Conservation (phyloP, 805 yeast genomes). For the Wickerhamomyces chambardii region DNA sequence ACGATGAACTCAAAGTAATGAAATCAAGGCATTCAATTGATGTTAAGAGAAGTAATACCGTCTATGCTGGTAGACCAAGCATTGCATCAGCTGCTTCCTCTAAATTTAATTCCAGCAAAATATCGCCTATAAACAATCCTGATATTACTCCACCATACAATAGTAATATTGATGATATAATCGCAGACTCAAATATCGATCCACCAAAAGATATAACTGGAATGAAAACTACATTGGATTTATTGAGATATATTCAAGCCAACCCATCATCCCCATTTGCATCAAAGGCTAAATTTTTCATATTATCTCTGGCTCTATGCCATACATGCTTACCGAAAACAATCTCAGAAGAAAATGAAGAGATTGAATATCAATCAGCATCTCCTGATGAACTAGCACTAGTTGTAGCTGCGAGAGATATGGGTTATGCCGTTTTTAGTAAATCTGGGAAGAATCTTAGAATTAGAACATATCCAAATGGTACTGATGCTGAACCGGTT, state of each 20-base stretch:
- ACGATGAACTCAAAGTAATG: background rate
- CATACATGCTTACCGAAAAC: slow-evolving; percentile 82
- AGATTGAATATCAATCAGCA: slow-evolving; percentile 80
- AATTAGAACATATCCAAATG: slow-evolving; percentile 75
- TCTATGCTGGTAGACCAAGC: slow-evolving; percentile 47
- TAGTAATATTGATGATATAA: background rate
- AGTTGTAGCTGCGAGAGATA: slow-evolving; percentile 89
- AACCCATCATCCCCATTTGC: slow-evolving; percentile 68
- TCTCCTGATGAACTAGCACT: slow-evolving; percentile 96
- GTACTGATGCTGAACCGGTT: slow-evolving; percentile 56
- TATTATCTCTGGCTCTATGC: slow-evolving; percentile 77
- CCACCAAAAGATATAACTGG: slow-evolving; percentile 6
- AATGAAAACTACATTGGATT: slow-evolving; percentile 49
- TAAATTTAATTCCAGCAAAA: no score
- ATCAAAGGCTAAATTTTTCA: slow-evolving; percentile 66
- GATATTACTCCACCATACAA: no score
- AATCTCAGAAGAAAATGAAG: slow-evolving; percentile 24
- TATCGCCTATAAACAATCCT: no score
- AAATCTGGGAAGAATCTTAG: slow-evolving; percentile 51
- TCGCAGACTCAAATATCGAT: no score
- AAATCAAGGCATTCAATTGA: slow-evolving; percentile 26
- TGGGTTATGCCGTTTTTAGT: slow-evolving; percentile 82
- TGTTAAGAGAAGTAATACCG: slow-evolving; percentile 28
- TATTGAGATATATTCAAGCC: slow-evolving; percentile 60
- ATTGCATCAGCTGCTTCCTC: slow-evolving; percentile 33